These are phyloP conservation scores for Thielaviopsis ethacetica DNA, from an alignment of 2,329 filamentous ascomycete genomes.

Conservation along the genomic window DNA sequence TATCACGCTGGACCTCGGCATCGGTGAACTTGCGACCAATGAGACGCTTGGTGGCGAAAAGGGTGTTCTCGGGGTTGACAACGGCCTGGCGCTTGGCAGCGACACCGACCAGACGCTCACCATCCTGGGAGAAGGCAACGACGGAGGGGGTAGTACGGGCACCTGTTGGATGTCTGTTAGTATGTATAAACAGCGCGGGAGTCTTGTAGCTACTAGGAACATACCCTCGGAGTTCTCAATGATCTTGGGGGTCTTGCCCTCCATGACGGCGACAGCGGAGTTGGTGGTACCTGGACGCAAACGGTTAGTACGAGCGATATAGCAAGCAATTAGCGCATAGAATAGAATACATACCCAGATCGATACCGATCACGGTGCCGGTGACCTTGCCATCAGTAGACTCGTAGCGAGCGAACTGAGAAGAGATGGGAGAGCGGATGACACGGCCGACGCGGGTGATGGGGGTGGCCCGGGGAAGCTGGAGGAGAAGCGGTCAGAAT, in stretches of 20 bases:
- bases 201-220: constrained; percentile 13
- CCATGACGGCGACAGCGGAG: constrained; percentile 94
- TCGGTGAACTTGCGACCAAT: constrained; percentile 97
- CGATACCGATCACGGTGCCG: constrained; percentile 94
- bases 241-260: constrained; percentile 87
- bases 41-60: constrained; percentile 96
- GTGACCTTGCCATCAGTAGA: constrained; percentile 77
- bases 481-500: neutral
- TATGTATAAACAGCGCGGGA: neutral
- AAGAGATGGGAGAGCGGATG: constrained; percentile 52
- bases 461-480: constrained; percentile 66
- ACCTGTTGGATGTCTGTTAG: constrained; percentile 31
- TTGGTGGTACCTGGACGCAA: constrained; percentile 61
- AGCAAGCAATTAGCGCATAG: neutral
- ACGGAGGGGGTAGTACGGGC: constrained; percentile 85
- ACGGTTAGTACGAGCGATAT: neutral
- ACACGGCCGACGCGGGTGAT: constrained; percentile 45
- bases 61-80: constrained; percentile 95
- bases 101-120: constrained; percentile 91
- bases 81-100: constrained; percentile 96
- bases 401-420: constrained; percentile 64
- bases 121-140: constrained; percentile 87
- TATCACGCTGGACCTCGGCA: constrained; percentile 82
- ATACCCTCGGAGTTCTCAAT: constrained; percentile 95
- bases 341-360: constrained; percentile 58